Conservation (phyloP, 2,329 filamentous ascomycete genomes). For the Ophiostoma australiae region DNA sequence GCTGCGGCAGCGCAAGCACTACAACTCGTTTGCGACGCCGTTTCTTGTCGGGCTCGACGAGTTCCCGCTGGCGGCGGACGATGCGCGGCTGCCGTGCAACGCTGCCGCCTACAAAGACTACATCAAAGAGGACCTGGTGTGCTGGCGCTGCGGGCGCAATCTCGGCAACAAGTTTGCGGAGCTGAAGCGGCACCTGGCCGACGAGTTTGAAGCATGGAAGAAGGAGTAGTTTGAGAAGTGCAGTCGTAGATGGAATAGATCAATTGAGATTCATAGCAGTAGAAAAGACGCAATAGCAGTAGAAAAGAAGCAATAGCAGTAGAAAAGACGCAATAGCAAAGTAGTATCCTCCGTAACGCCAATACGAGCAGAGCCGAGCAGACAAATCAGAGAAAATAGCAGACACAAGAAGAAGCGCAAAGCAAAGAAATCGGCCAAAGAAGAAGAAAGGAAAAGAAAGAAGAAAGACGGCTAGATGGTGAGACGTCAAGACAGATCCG, state of each 20-base stretch:
- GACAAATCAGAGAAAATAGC: not conserved
- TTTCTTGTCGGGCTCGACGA: slow-evolving; percentile 77
- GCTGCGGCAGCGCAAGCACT: slow-evolving; percentile 79
- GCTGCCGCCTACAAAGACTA: not conserved
- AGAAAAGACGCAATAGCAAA: too few relatives aligned
- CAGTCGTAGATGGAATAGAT: not conserved
- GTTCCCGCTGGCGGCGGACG: slow-evolving; percentile 67
- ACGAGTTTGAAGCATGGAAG: slow-evolving; percentile 53
- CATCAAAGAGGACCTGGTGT: slow-evolving; percentile 36
- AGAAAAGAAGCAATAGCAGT: not conserved
- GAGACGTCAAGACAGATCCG: not conserved
- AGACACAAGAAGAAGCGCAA: not conserved
- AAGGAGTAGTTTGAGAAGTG: slow-evolving; percentile 33
- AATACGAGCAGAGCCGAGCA: not conserved
- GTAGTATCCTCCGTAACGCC: not conserved
- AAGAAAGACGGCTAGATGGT: not conserved
- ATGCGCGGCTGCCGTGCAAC: slow-evolving; percentile 50
- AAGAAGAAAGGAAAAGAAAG: not conserved
- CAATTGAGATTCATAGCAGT: not conserved
- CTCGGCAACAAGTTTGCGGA: slow-evolving; percentile 70
- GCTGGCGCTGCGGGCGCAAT: slow-evolving; percentile 75
- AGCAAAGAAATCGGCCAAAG: not conserved
- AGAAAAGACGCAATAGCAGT: not conserved
- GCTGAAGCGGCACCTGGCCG: slow-evolving; percentile 65
- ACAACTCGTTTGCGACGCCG: slow-evolving; percentile 81